phyloP scores from a whole-genome alignment of 345 rosid genomes.

The Clarkia xantiana region DNA sequence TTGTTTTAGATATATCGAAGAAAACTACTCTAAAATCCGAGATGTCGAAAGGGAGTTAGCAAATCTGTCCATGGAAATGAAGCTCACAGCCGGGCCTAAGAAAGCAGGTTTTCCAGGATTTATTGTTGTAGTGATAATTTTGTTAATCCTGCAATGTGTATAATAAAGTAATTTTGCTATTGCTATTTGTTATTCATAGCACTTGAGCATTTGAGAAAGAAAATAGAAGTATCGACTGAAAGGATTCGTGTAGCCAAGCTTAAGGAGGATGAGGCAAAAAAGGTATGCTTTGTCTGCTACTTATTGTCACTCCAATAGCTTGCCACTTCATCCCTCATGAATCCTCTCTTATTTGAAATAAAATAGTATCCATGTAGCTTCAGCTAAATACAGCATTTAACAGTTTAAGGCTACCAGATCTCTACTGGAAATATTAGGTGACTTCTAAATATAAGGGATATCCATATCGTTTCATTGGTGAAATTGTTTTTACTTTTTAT shows the following conservation, averaged over 20 bases:
- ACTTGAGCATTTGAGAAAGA: slow-evolving; percentile 77
- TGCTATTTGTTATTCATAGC: slow-evolving; percentile 19
- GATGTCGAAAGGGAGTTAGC: slow-evolving; percentile 74
- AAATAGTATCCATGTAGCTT: too few species aligned
- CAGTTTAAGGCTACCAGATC: too few species aligned
- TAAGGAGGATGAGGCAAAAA: slow-evolving; percentile 64
- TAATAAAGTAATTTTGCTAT: neutral
- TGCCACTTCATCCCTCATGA: neutral
- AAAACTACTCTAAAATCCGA: slow-evolving; percentile 69
- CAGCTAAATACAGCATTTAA: too few species aligned
- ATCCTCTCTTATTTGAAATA: neutral
- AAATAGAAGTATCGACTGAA: slow-evolving; percentile 69
- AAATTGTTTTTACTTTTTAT: neutral
- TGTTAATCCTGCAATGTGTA: neutral
- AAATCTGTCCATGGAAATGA: slow-evolving; percentile 73
- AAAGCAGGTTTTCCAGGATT: slow-evolving; percentile 45
- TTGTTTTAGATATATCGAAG: slow-evolving; percentile 58
- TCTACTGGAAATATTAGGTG: too few species aligned
- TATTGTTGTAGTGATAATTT: neutral
- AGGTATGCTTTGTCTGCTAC: slow-evolving; percentile 30
- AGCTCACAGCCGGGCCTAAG: slow-evolving; percentile 94
- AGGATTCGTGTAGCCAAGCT: slow-evolving; percentile 52
- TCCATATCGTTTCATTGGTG: neutral
- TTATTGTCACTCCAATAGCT: too few species aligned
- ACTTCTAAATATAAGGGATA: too few species aligned